Evolutionary conservation across 2,329 filamentous ascomycete genomes (phyloP).

Genomic region (Harringtonia lauricola): DNA sequence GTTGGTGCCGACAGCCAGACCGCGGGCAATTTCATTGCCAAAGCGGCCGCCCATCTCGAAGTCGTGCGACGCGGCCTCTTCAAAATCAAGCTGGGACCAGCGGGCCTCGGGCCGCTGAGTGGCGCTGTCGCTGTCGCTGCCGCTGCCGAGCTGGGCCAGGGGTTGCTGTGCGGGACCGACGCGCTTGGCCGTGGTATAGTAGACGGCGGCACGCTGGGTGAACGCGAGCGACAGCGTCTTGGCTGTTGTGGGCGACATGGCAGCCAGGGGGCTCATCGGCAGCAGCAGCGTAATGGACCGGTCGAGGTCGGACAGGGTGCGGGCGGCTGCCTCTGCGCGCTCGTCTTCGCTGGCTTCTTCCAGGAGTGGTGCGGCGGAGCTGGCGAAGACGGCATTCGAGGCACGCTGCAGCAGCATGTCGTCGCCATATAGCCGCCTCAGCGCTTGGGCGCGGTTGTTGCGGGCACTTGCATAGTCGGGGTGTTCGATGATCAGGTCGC

Average conservation of each 20-base stretch:
- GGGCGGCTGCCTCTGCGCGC: constrained; percentile 11
- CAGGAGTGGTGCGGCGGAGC: constrained; percentile 26
- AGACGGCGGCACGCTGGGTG: constrained; percentile 59
- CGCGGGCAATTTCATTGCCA: constrained; percentile 55
- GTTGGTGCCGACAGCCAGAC: constrained; percentile 52
- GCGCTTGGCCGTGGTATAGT: constrained; percentile 45
- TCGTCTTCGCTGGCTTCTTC: constrained; percentile 18
- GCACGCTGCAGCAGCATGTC: constrained; percentile 33
- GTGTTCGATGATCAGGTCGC: constrained; percentile 41
- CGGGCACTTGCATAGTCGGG: constrained; percentile 61
- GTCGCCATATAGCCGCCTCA: constrained; percentile 52
- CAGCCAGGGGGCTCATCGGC: constrained; percentile 34
- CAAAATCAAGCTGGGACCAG: constrained; percentile 46
- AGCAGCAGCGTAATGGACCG: constrained; percentile 47
- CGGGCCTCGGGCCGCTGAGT: constrained; percentile 22
- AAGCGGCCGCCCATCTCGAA: constrained; percentile 54
- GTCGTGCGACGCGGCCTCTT: constrained; percentile 50
- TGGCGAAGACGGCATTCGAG: neutral
- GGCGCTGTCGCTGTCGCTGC: too few relatives aligned
- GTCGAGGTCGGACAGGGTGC: constrained; percentile 42
- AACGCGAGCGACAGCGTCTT: constrained; percentile 59
- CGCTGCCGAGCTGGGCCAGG: neutral
- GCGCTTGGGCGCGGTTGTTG: constrained; percentile 64
- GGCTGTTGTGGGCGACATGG: constrained; percentile 52
- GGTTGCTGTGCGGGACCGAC: neutral